Evolutionary conservation across 2,329 filamentous ascomycete genomes (phyloP), one percentile per base, ranked within the genome.

Genomic region (Stagonosporopsis rhizophila): DNA sequence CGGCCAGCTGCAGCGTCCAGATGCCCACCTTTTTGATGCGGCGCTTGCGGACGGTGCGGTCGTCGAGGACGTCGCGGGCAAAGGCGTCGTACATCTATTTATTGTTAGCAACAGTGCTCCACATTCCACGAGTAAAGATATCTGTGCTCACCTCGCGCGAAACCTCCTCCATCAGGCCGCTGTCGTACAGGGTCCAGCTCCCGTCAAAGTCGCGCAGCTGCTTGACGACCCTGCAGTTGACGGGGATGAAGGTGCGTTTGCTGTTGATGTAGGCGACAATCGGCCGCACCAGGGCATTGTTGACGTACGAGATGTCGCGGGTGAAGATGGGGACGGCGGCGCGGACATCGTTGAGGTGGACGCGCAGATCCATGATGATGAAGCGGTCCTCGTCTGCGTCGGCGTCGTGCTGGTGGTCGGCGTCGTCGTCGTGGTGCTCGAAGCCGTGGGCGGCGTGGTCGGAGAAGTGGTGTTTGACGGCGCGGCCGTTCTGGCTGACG

Each of bases 181-280:
- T 95, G 76, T 99, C 95, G 73, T 90, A 98, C 25, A 96, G 84
- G 3, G 93, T 94, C 95, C 95, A 98, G 66, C 90, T 91, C 30
- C 95, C 95, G 74, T 98, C 91, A 70, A 99, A 99, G 74, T 99
- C 95, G 56, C 85, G 85, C 17, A 88, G 85, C 6, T 88, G 87
- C 80, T 99, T 99, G 62, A 98, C 92, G 44, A 99, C 91, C 58
- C 94, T 89, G 78, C 95, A 98, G 67, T 89, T 90, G 68, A 99
- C 92, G 23, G 95, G 95, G 39, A 99, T 98, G 71, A 96, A 98
- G 0, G 94, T 96, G 71, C 89, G 89, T 74, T 92, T 91, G 38
- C 92, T 91, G 77, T 99, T 99, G 78, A 99, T 98, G 75, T 98
- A 99, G 6, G 95, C 95, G 37, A 99, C 93, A 59, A 99, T 99